Evolutionary conservation across 1,284 basidiomycete genomes (phyloP).

Genomic region (Cryptococcus maquisensis): DNA sequence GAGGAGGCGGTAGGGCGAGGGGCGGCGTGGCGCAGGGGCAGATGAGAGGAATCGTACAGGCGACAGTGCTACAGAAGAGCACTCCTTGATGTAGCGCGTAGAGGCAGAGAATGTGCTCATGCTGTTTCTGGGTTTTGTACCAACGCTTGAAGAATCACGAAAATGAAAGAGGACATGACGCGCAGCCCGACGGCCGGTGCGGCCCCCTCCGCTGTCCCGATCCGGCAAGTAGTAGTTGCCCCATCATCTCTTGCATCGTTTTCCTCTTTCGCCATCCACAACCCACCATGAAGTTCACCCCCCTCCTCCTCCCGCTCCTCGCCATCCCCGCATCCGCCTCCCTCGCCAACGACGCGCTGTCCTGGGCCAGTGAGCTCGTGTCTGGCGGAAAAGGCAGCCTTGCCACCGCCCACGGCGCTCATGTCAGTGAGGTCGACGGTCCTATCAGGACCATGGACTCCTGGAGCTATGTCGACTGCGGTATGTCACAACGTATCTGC

Average conservation of each 20-base stretch:
- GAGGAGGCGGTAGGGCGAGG: slow-evolving; percentile 37
- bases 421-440: slow-evolving; percentile 9
- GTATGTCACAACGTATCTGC: slow-evolving; percentile 22
- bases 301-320: slow-evolving; percentile 23
- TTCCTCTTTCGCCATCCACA: background rate
- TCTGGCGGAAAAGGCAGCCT: slow-evolving; percentile 4
- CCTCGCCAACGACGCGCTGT: slow-evolving; percentile 25
- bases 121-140: too few species aligned
- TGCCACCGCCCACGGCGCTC: slow-evolving; percentile 8
- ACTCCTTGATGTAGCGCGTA: too few species aligned
- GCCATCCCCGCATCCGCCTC: slow-evolving; percentile 22
- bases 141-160: too few species aligned
- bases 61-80: too few species aligned
- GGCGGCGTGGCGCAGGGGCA: slow-evolving; percentile 10
- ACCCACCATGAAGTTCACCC: slow-evolving; percentile 27
- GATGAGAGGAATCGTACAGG: background rate
- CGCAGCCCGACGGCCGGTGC: background rate
- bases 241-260: background rate
- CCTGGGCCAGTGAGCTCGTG: slow-evolving; percentile 30
- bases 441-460: slow-evolving; percentile 38
- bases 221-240: background rate
- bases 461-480: slow-evolving; percentile 49
- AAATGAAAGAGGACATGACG: background rate
- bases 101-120: too few species aligned
- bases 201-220: background rate